Evolutionary conservation across 306 rosid genomes (phyloP).

Genomic region (Potentilla sterilis): DNA sequence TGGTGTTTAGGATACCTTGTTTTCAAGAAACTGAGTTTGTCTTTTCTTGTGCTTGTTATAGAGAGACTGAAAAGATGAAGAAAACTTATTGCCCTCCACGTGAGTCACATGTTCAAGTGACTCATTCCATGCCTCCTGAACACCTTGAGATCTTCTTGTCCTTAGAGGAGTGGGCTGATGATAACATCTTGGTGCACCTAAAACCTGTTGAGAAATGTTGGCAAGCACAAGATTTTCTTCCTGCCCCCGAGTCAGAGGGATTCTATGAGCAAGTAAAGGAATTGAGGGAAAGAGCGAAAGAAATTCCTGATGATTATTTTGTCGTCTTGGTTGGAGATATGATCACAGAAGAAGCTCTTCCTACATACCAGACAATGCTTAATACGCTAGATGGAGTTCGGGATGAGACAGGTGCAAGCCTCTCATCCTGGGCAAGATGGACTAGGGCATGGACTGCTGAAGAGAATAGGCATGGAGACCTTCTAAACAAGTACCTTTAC

Average conservation of each 20-base stretch:
- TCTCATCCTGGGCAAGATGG: constrained; percentile 51
- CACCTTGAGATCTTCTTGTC: constrained; percentile 52
- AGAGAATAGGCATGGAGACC: constrained; percentile 61
- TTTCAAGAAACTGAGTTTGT: background rate
- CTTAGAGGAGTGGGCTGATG: constrained; percentile 49
- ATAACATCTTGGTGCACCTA: constrained; percentile 49
- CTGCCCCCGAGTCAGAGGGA: constrained; percentile 49
- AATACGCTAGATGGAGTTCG: constrained; percentile 56
- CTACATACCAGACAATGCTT: constrained; percentile 60
- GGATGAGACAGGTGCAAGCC: constrained; percentile 61
- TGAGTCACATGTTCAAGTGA: constrained; percentile 45
- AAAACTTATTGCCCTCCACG: constrained; percentile 38
- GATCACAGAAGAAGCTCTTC: constrained; percentile 64
- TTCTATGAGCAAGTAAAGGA: constrained; percentile 56
- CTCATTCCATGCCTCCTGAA: constrained; percentile 57
- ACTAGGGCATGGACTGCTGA: constrained; percentile 61
- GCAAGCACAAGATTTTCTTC: constrained; percentile 63
- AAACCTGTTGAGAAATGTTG: constrained; percentile 58
- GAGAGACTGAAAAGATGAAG: constrained; percentile 33
- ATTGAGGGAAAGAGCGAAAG: constrained; percentile 53
- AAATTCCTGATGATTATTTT: constrained; percentile 54
- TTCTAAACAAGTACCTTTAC: constrained; percentile 53
- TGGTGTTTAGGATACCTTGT: background rate
- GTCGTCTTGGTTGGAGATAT: constrained; percentile 54
- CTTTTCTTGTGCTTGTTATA: constrained; percentile 19